phyloP scores from a whole-genome alignment of 805 yeast genomes.

The Yarrowia sp. region DNA sequence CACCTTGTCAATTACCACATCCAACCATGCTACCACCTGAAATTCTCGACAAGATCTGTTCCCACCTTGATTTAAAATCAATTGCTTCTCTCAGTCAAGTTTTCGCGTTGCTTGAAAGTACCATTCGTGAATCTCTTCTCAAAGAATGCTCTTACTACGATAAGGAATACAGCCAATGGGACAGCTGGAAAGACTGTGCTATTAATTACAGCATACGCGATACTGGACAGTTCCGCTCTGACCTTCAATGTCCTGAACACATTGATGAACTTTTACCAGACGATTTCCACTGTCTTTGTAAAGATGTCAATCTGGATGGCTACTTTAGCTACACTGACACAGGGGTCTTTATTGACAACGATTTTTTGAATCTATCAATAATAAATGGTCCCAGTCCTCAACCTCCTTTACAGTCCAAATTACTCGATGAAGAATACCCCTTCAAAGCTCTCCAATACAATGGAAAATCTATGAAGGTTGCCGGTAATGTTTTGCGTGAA shows the following conservation, averaged over 20 bases:
- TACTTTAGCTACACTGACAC: not conserved
- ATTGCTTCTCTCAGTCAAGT: too few relatives aligned
- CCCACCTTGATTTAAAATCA: too few relatives aligned
- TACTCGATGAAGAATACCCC: not conserved
- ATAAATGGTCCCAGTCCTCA: not conserved
- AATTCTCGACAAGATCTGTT: too few relatives aligned
- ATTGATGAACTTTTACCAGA: not conserved
- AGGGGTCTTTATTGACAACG: not conserved
- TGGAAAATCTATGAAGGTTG: not conserved
- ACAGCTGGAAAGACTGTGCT: not conserved
- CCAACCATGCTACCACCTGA: too few relatives aligned
- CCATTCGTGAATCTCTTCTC: not conserved
- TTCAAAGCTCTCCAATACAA: not conserved
- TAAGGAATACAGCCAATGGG: not conserved
- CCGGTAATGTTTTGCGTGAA: not conserved
- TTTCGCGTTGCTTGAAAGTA: not conserved
- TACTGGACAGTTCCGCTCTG: not conserved
- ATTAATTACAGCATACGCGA: not conserved
- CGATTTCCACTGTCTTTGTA: not conserved
- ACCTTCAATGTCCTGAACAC: not conserved
- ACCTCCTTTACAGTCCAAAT: not conserved
- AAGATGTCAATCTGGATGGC: not conserved
- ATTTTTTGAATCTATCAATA: not conserved
- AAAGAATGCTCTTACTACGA: not conserved
- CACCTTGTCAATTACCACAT: too few relatives aligned